Evolutionary conservation across 371 early-diverging fungal genomes (phyloP), one percentile per base, ranked within the genome.

Genomic region (Zopfochytrium polystomum): DNA sequence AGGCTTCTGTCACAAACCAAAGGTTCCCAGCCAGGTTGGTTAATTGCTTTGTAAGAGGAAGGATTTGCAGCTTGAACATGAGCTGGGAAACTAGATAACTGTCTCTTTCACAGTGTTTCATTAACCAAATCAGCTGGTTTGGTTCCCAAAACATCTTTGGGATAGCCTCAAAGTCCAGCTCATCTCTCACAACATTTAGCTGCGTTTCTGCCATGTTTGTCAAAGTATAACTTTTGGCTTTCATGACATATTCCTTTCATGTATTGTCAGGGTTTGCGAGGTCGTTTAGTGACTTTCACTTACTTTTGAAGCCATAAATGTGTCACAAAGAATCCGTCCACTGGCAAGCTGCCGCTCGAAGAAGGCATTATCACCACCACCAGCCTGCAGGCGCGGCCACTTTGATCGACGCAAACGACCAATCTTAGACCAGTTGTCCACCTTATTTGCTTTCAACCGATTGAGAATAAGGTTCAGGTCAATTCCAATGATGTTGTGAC

Each of bases 261-360:
- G 38, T 38, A 38, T 7, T 38, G 38, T 38, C 38, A 38, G 11
- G 18, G 38, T 7, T 7, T 38, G 38, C n/a, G 38, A 38, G 7
- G 38, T 38, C 38, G 18, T 38, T 38, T 7, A 38, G 18, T 38
- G 38, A 11, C 38, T 11, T 11, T 18, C n/a, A 45, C 58, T 32
- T 30, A 76, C 77, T 58, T 92, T 92, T 45, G 95, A 85, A 2
- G 89, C 86, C 58, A 91, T 71, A 61, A 93, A 98, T 0, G 97
- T 96, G 65, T 98, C 99, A 61, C 96, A 94, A 23, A 96, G 77
- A 9, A 98, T 74, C 48, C 99, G 84, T n/a, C 99, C 99, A 34
- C 86, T 83, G 63, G 90, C 85, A 43, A 95, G 72, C 47, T 76
- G 75, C 46, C 85, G 68, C 64, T 86, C 91, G 43, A 79, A 78